Evolutionary conservation across 371 early-diverging fungal genomes (phyloP), one percentile per base, ranked within the genome.

Genomic region (Mucor saturninus): DNA sequence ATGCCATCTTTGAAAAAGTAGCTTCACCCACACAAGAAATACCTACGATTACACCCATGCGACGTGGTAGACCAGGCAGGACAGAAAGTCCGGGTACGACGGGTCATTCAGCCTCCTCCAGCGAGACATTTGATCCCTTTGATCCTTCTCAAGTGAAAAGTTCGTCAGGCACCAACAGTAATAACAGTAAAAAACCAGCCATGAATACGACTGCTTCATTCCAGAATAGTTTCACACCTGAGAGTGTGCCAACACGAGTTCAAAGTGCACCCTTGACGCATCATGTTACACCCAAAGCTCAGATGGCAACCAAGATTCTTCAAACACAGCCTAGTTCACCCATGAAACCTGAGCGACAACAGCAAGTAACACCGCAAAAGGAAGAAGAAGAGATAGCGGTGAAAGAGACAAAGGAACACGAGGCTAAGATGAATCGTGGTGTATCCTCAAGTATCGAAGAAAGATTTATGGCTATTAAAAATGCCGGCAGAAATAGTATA

Each of bases 31-130:
- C 80, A 53, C 81, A 57, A 45, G 59, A 77, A 59, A 57, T 78
- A 21, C 79, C 72, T 15, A 67, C 62, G 28, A 86, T 90, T 48
- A 81, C 80, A 37, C 90, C 91, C 4, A 91, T 91, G 91, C 81
- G 91, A 15, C 81, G 91, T 56, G 91, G 91, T 40, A 81, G 91
- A 11, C 90, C 90, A 11, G 76, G 80, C 5, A 57, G 48, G 8
- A 74, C 83, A 55, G 62, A 62, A 35, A 49, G 51, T 10, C 28
- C 50, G 1, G 32, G 2, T 21, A 38, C 29, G 4, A 3, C 46
- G 1, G 46, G 26, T 46, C 8, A 31, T 30, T 1, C 57, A 56
- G 57, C 58, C 55, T 57, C 62, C 61, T 13, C 61, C 54, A 43
- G 30, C 14, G 14, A 30, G 5, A 43, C 43, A 8, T 71, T 59